phyloP scores from a whole-genome alignment of 1,284 basidiomycete species.

The Mycosarcoma mackinlayi region DNA sequence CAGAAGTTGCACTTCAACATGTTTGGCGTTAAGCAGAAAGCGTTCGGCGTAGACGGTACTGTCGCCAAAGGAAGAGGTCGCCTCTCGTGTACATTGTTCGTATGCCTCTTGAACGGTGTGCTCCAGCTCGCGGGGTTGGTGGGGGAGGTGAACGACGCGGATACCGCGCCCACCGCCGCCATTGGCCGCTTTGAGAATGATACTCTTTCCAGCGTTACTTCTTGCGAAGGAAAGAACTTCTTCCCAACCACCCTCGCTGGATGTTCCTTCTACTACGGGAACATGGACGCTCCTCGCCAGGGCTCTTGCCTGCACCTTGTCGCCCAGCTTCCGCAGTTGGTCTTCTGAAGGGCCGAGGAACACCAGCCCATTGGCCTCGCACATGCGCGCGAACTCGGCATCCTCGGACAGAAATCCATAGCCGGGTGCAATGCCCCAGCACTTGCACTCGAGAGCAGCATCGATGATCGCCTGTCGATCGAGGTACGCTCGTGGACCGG shows the following conservation, averaged over 20 bases:
- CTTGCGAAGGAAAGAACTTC: constrained; percentile 30
- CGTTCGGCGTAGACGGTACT: constrained; percentile 41
- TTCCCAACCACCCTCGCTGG: background rate
- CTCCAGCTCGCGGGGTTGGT: background rate
- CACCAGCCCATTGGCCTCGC: constrained; percentile 14
- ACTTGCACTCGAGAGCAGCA: constrained; percentile 71
- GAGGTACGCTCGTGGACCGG: constrained; percentile 52
- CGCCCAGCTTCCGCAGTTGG: constrained; percentile 24
- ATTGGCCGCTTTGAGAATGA: constrained; percentile 49
- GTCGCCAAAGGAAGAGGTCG: constrained; percentile 27
- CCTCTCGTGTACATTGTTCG: constrained; percentile 41
- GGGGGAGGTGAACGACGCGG: constrained; percentile 17
- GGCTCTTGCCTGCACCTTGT: constrained; percentile 27
- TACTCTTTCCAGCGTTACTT: background rate
- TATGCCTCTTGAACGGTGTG: constrained; percentile 13
- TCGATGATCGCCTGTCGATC: constrained; percentile 70
- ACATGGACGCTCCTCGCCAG: constrained; percentile 13
- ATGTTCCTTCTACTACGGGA: constrained; percentile 29
- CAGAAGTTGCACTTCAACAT: constrained; percentile 51
- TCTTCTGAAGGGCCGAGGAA: constrained; percentile 25
- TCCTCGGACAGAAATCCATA: constrained; percentile 44
- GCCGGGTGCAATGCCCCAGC: constrained; percentile 68
- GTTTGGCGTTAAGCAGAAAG: constrained; percentile 31
- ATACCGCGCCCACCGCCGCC: constrained; percentile 51
- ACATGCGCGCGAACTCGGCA: constrained; percentile 29